Base-by-base conservation (phyloP, 257 asterid species). In the Petunia axillaris region DNA sequence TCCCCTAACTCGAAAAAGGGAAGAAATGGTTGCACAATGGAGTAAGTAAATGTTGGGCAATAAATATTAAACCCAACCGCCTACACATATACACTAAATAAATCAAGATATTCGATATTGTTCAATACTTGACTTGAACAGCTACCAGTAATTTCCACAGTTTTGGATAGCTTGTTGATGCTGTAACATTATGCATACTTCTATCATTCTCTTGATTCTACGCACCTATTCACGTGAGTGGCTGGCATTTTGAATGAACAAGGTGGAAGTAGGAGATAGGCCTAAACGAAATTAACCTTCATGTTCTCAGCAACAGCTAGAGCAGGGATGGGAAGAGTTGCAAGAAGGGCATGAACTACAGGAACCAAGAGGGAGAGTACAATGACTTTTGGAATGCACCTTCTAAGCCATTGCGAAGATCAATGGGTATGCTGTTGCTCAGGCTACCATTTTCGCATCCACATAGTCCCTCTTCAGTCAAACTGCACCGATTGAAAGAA, bases 1-100 rank as follows among this genome's bases (percentile, higher is more conserved):
- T 46, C 8, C 25, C 77, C 60, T 41, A 35, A 36, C 60, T 71
- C 50, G 13, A 71, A 71, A 71, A 71, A 50, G 77, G 77, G 50
- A 71, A 71, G 62, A 71, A 71, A 25, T 25, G 40, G 77, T 46
- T 16, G 58, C 16, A 8, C 57, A 68, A 71, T 48, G 43, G 13
- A 25, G 59, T 48, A 48, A 70, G 76, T 70, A 68, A 25, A 4
- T 68, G 76, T 43, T 57, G 46, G 43, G 59, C 14, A 70, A 46
- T n/a, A 16, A 16, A 46, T 70, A 46, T 25, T 46, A 67, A 41
- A 44, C 75, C 15, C 44, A 38, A 67, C 6, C 15, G 38, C 75
- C 75, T 67, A 66, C 74, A 41, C 43, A 43, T 66, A 41, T n/a
- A 66, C 54, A 41, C 54, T 15, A 5, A 2, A 48, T 16, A 1